phyloP scores from a whole-genome alignment of 2,329 filamentous ascomycete genomes.

The Pyricularia grisea region DNA sequence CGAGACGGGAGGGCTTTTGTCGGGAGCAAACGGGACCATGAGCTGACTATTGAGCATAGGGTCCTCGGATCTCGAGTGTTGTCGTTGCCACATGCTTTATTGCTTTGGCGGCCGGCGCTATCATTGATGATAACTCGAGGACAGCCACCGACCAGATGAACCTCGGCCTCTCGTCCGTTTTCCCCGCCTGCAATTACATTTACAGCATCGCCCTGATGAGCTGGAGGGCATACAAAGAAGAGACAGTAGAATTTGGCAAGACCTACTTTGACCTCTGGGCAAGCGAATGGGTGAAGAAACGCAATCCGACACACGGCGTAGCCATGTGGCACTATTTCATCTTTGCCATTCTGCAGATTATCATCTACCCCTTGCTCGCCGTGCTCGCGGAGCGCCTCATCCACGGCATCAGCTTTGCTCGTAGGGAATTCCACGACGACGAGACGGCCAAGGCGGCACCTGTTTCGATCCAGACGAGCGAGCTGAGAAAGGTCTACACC shows the following conservation, averaged over 20 bases:
- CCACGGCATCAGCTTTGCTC: slow-evolving; percentile 63
- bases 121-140: slow-evolving; percentile 58
- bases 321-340: slow-evolving; percentile 49
- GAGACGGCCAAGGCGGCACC: slow-evolving; percentile 19
- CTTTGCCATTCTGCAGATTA: slow-evolving; percentile 66
- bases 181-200: slow-evolving; percentile 58
- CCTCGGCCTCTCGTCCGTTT: slow-evolving; percentile 71
- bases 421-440: slow-evolving; percentile 40
- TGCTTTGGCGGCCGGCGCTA: slow-evolving; percentile 71
- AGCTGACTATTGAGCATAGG: slow-evolving; percentile 21
- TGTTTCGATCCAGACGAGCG: slow-evolving; percentile 58
- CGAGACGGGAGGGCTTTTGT: not conserved
- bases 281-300: slow-evolving; percentile 28
- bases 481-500: slow-evolving; percentile 70
- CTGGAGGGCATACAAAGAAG: slow-evolving; percentile 59
- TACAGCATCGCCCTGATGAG: slow-evolving; percentile 72
- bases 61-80: slow-evolving; percentile 80
- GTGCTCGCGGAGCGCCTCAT: slow-evolving; percentile 63
- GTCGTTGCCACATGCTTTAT: slow-evolving; percentile 65
- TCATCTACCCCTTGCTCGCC: slow-evolving; percentile 68
- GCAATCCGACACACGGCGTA: not conserved
- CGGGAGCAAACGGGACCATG: not conserved
- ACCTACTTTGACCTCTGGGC: slow-evolving; percentile 57
- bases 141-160: slow-evolving; percentile 59
- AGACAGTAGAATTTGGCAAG: slow-evolving; percentile 50